Percentiles rank a stretch among this genome's conserved stretches.
Conservation (phyloP, 1,284 basidiomycete species). For the Salmacisia buchloeana region DNA sequence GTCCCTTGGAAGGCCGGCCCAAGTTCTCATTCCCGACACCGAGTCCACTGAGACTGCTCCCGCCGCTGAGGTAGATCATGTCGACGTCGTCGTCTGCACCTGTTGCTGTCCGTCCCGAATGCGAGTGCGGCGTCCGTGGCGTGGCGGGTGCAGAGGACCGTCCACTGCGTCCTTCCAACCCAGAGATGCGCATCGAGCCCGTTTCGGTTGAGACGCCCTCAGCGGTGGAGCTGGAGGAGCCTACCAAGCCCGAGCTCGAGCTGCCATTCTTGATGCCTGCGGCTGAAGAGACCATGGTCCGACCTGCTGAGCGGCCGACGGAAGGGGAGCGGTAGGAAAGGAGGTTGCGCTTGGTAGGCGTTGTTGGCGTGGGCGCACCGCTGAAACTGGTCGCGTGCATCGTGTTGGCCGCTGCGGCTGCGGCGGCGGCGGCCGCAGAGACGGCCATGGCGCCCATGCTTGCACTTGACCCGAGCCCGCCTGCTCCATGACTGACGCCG, state of each 20-base stretch:
- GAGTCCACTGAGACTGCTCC: not conserved
- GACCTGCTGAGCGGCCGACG: not conserved
- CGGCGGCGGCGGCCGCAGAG: not conserved
- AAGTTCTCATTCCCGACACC: not conserved
- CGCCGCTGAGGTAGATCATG: not conserved
- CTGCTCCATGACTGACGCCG: not conserved
- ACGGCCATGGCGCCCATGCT: no score
- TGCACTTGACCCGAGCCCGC: not conserved
- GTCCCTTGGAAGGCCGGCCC: no score
- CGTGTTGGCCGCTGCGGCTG: not conserved
- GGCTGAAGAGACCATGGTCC: no score
- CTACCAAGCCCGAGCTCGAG: not conserved
- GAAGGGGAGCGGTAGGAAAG: slow-evolving; percentile 2
- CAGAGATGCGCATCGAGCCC: no score
- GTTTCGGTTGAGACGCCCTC: no score
- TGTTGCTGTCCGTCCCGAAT: not conserved
- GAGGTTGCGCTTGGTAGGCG: slow-evolving; percentile 1
- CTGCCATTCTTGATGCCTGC: no score
- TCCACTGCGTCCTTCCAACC: not conserved
- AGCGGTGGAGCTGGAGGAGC: no score
- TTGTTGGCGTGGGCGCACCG: slow-evolving; percentile 3
- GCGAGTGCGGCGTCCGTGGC: not conserved
- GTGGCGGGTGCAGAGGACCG: not conserved
- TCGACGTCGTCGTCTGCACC: not conserved
- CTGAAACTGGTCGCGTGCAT: slow-evolving; percentile 1